Evolutionary conservation across 2,329 filamentous ascomycete genomes (phyloP), one percentile per base, ranked within the genome.

Genomic region (Fusarium dimerum): DNA sequence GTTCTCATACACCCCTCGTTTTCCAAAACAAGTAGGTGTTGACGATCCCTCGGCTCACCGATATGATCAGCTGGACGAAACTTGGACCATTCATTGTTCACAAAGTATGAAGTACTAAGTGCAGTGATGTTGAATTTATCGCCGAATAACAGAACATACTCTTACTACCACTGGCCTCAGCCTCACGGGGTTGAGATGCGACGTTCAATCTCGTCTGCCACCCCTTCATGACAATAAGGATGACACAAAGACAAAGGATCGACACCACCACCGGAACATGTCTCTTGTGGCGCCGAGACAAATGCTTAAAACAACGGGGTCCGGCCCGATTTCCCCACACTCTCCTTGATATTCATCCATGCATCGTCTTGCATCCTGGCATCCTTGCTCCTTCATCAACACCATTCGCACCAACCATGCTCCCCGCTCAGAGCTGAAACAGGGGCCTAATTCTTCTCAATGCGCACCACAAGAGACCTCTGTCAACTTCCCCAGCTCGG

Each of bases 301-400:
- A 26, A 42, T 40, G 30, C 44, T 49, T 51, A 32, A 47, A 43
- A 47, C 34, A 39, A 54, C 62, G 62, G 62, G 46, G 49, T 34
- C 51, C 62, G 62, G 62, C 41, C 62, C 62, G 62, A 65, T 61
- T 65, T 61, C 60, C 62, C 58, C 58, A 61, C 62, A 65, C 57
- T 62, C 59, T 36, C 48, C 52, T 49, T 55, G 55, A 48, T 50
- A 40, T 39, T 39, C 51, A 47, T 44, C 44, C 50, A 42, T 50
- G 40, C 54, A 26, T 26, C 20, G 20, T 26, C 20, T 26, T 26
- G 20, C 20, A 26, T 26, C 20, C 20, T 26, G 20, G 20, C 20
- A 57, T 45, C 54, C 54, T 43, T 58, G 51, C 51, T 53, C 29
- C 45, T 47, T 43, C 47, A 36, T 45, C 51, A 49, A 44, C 42